phyloP scores from a whole-genome alignment of 1,139 yeast species.

The Arxiozyma bovina region DNA sequence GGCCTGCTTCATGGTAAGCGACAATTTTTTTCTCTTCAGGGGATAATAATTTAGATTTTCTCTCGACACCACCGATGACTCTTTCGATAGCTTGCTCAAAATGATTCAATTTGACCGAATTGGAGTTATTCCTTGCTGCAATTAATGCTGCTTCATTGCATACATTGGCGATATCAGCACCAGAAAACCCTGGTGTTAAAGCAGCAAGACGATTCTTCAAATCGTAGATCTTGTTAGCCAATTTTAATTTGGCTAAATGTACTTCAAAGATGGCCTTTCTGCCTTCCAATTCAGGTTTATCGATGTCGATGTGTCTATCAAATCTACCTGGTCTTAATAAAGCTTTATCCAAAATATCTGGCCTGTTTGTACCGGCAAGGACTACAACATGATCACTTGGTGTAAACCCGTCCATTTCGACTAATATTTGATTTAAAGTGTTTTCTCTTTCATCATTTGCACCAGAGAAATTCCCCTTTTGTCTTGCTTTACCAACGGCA shows the following conservation, averaged over 20 bases:
- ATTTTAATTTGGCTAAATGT: constrained; percentile 52
- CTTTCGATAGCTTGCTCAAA: constrained; percentile 77
- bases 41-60: constrained; percentile 57
- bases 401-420: constrained; percentile 80
- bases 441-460: constrained; percentile 74
- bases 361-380: constrained; percentile 74
- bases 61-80: constrained; percentile 73
- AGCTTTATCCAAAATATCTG: constrained; percentile 70
- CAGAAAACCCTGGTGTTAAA: constrained; percentile 75
- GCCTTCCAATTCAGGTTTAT: constrained; percentile 70
- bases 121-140: constrained; percentile 62
- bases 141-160: constrained; percentile 78
- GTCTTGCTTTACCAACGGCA: constrained; percentile 76
- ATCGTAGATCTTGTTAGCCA: constrained; percentile 47
- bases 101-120: constrained; percentile 48
- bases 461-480: constrained; percentile 53
- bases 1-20: constrained; percentile 80
- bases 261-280: constrained; percentile 68
- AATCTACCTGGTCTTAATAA: constrained; percentile 78
- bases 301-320: constrained; percentile 67
- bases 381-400: constrained; percentile 70
- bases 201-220: constrained; percentile 48
- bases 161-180: constrained; percentile 79
- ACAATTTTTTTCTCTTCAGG: constrained; percentile 67
- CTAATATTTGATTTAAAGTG: constrained; percentile 67